Conservation (phyloP, 108 stramenopile species). For the Aurantiochytrium sp. region DNA sequence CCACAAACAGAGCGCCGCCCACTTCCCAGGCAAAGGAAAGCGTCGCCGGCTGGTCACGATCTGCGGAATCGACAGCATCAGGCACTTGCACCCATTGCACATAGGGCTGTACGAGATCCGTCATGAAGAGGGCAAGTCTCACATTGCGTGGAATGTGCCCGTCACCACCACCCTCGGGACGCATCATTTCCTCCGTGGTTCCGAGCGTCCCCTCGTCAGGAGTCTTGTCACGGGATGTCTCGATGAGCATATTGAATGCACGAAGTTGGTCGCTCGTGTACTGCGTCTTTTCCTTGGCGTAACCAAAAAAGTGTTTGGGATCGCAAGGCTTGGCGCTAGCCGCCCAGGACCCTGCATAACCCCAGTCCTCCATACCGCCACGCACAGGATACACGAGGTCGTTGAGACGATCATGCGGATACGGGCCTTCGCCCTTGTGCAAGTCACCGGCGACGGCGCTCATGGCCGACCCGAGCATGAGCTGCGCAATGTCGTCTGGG, state of each 20-base stretch:
- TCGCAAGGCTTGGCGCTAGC: slow-evolving; percentile 51
- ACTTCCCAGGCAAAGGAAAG: not conserved
- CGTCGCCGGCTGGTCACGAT: slow-evolving; percentile 27
- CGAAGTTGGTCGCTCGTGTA: slow-evolving; percentile 57
- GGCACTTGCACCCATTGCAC: slow-evolving; percentile 31
- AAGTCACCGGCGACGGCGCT: slow-evolving; percentile 47
- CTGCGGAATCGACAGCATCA: not conserved
- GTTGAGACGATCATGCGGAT: slow-evolving; percentile 64
- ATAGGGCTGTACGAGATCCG: slow-evolving; percentile 83
- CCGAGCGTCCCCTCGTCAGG: slow-evolving; percentile 55
- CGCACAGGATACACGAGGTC: slow-evolving; percentile 69
- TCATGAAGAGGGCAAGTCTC: slow-evolving; percentile 62
- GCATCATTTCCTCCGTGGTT: slow-evolving; percentile 44
- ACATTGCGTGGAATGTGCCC: slow-evolving; percentile 80
- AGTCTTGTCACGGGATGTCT: slow-evolving; percentile 10
- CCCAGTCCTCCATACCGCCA: slow-evolving; percentile 97
- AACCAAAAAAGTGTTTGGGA: slow-evolving; percentile 56
- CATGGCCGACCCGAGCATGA: slow-evolving; percentile 38
- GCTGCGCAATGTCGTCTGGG: slow-evolving; percentile 63
- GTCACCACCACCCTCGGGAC: slow-evolving; percentile 43
- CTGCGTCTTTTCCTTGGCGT: slow-evolving; percentile 49
- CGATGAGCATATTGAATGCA: slow-evolving; percentile 14
- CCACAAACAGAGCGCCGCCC: not conserved
- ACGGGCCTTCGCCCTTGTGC: slow-evolving; percentile 17
- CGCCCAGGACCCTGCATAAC: slow-evolving; percentile 85